Base-by-base conservation (phyloP, 371 early-diverging fungal species). In the Circinella minor region DNA sequence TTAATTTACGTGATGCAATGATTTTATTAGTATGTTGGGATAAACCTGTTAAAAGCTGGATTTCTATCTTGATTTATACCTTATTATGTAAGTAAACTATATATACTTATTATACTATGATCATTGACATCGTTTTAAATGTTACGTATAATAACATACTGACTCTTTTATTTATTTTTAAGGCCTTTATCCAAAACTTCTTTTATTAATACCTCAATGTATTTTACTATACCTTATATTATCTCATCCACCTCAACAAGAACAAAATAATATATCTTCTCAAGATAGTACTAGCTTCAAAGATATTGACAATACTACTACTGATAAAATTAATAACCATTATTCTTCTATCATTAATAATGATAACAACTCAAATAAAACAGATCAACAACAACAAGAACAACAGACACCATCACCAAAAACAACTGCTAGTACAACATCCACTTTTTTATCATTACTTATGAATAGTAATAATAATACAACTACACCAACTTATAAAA, bases 21-120 rank as follows among this genome's bases (percentile, higher is more conserved):
- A 68, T 81, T 18, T 46, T 75, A 13, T 66, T 83, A n/a, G 55
- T 83, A 37, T 76, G 77, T 43, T 83, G 83, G 83, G 70, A 83
- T 55, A 72, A 79, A 17, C 74, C 79, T 0, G 63, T 76, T 9
- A 74, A 81, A 54, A 83, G 79, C 11, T 54, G 74, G 59, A 70
- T 74, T 18, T 81, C 81, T 4, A 63, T 83, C 36, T 46, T 81
- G 7, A 39, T 66, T 11, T 83, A 81, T 71, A 74, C 76, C 54
- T 62, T 77, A 8, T 36, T 77, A 39, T 83, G 82, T 82, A 74
- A 74, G 74, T 72, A 11, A 1, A 43, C 43, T 11, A 27, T 27
- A 27, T 27, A 27, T 27, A 27, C 27, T 27, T 27, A 2, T 27
- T 27, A 27, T 27, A 27, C 27, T 2, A 27, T 27, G 1, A 27